Conservation (phyloP, 257 asterid genomes). For the Solanum clarkiae region DNA sequence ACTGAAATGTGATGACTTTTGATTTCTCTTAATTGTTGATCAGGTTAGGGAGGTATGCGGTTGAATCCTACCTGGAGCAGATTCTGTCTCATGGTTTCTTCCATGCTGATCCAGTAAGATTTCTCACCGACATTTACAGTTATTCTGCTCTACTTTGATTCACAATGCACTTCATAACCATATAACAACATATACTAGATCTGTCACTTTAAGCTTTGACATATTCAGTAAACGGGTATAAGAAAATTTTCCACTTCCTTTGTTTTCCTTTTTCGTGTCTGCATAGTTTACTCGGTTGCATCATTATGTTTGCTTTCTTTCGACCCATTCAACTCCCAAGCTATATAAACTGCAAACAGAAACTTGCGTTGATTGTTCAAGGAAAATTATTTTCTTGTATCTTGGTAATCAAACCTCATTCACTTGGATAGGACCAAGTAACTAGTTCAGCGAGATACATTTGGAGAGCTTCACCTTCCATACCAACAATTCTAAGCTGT, state of each 20-base stretch:
- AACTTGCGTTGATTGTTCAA: neutral
- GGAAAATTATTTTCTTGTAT: neutral
- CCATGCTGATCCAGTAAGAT: slow-evolving; percentile 82
- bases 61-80: slow-evolving; percentile 92
- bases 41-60: slow-evolving; percentile 88
- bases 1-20: neutral
- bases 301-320: neutral
- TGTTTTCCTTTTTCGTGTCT: neutral
- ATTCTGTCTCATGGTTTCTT: slow-evolving; percentile 85
- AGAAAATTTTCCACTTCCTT: neutral
- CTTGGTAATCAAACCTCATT: neutral
- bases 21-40: neutral
- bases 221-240: neutral
- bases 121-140: neutral
- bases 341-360: neutral
- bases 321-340: neutral
- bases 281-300: neutral
- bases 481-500: neutral
- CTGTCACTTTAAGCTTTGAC: neutral
- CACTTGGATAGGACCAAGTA: neutral
- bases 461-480: neutral
- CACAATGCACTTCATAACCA: neutral
- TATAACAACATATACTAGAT: neutral
- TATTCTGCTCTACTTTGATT: neutral
- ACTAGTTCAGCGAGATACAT: neutral